Evolutionary conservation across 2,329 filamentous ascomycete genomes (phyloP), one percentile per base, ranked within the genome.

Genomic region (Podosphaera xanthii): DNA sequence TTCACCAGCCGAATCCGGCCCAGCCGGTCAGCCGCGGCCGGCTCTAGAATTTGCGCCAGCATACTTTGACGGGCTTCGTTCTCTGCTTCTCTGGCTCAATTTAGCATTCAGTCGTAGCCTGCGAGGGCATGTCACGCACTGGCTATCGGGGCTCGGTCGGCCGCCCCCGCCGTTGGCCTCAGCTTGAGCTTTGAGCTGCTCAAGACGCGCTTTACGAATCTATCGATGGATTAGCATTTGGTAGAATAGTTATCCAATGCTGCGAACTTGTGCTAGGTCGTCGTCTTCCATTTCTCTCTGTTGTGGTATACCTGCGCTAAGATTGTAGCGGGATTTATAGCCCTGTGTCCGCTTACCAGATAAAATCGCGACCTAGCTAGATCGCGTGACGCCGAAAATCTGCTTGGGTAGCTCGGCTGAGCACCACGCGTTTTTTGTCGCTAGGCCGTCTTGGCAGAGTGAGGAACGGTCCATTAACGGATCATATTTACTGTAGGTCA

Each of bases 1-100:
- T 97, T 97, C 69, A 98, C 92, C 61, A 98, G 82, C 40, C 91
- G 85, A 73, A 98, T 97, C 64, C 92, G 87, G 60, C 87, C 88
- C 0, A 98, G 79, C 12, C 92, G 86, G 74, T 98, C 92, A 61
- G 88, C 86, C 22, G 92, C 92, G 69, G 91, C 88, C 64, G 92
- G 92, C 67, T 90, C 84, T 62, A 98, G 87, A 75, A 98, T 97
- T 72, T 97, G 92, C 66, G 79, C 80, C 62, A 98, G 83, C 66
- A 96, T 85, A 61, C 80, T 77, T 67, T 82, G 75, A 61, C 88
- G 85, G 46, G 84, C 83, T 70, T 91, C 86, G 63, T 80, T 69
- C 75, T 76, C 73, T 69, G 75, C 73, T 61, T 75, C 68, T 65
- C 74, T 55, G 38, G 7, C 10, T 2, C n/a, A 38, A 10, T 38